These are phyloP conservation scores for Choiromyces venosus DNA, from an alignment of 495 filamentous ascomycete genomes.

Conservation along the genomic window DNA sequence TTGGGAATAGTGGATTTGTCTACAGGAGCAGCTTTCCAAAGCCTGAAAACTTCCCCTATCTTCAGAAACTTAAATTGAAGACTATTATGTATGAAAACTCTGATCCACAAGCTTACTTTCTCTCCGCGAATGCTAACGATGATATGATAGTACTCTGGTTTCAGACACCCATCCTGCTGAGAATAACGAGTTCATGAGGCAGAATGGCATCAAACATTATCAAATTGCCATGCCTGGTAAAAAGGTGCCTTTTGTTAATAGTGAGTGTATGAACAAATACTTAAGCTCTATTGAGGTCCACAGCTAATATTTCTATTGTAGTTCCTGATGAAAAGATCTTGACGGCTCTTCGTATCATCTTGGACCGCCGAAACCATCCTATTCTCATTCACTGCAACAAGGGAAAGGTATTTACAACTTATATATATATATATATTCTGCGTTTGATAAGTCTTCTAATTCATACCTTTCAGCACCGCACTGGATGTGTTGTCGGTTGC, in stretches of 20 bases:
- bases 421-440: background rate
- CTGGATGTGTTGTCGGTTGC: slow-evolving; percentile 70
- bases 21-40: slow-evolving; percentile 74
- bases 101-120: background rate
- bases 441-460: slow-evolving; percentile 1
- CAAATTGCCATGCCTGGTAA: slow-evolving; percentile 70
- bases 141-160: slow-evolving; percentile 61
- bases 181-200: slow-evolving; percentile 56
- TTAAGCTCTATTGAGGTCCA: background rate
- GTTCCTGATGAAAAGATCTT: slow-evolving; percentile 58
- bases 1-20: slow-evolving; percentile 44
- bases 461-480: slow-evolving; percentile 58
- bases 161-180: slow-evolving; percentile 56
- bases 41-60: slow-evolving; percentile 57
- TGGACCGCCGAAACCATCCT: slow-evolving; percentile 64
- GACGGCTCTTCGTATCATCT: slow-evolving; percentile 58
- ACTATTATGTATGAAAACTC: slow-evolving; percentile 62
- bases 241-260: slow-evolving; percentile 53
- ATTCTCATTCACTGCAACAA: slow-evolving; percentile 84
- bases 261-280: slow-evolving; percentile 12
- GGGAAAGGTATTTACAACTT: slow-evolving; percentile 57
- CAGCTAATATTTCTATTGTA: slow-evolving; percentile 15
- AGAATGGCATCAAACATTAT: slow-evolving; percentile 59
- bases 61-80: slow-evolving; percentile 60
- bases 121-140: slow-evolving; percentile 28